Evolutionary conservation across 768 basidiomycete genomes (phyloP).

Genomic region (Solioccasus polychromus): DNA sequence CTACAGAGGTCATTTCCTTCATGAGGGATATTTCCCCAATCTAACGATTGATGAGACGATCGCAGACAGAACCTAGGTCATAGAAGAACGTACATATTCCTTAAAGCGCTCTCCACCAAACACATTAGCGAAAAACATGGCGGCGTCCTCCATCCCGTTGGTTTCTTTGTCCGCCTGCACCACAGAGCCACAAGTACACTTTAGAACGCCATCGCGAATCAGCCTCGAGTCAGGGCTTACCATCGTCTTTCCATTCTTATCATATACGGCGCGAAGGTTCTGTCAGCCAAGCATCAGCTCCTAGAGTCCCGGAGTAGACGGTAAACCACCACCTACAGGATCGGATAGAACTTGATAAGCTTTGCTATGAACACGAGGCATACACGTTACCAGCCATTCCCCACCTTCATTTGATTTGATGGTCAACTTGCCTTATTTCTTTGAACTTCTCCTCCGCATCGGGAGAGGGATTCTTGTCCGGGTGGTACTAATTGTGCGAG

Average conservation of each 20-base stretch:
- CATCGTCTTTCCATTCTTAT: conserved; percentile 92
- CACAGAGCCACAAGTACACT: not conserved
- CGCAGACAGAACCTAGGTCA: not conserved
- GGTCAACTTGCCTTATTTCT: conserved; percentile 71
- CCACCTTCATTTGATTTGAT: conserved; percentile 11
- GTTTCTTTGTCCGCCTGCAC: conserved; percentile 72
- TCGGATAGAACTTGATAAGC: conserved; percentile 93
- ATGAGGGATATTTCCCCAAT: conserved; percentile 96
- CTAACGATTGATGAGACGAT: conserved; percentile 38
- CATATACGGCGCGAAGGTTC: conserved; percentile 87
- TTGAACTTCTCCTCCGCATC: conserved; percentile 97
- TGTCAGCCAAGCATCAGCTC: conserved; percentile 26
- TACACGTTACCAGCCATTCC: conserved; percentile 14
- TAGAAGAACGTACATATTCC: conserved; percentile 68
- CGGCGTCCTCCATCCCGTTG: conserved; percentile 86
- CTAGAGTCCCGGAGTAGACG: conserved; percentile 6
- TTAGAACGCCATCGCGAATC: conserved; percentile 7
- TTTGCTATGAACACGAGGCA: conserved; percentile 53
- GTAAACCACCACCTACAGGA: conserved; percentile 48
- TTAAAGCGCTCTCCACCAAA: conserved; percentile 93
- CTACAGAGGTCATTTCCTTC: conserved; percentile 87
- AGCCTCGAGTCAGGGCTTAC: conserved; percentile 38
- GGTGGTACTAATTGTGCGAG: conserved; percentile 67
- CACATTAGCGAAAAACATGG: conserved; percentile 91
- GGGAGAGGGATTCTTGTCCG: conserved; percentile 91